Evolutionary conservation across 495 filamentous ascomycete species (phyloP).

Genomic region (Xylaria telfairii): DNA sequence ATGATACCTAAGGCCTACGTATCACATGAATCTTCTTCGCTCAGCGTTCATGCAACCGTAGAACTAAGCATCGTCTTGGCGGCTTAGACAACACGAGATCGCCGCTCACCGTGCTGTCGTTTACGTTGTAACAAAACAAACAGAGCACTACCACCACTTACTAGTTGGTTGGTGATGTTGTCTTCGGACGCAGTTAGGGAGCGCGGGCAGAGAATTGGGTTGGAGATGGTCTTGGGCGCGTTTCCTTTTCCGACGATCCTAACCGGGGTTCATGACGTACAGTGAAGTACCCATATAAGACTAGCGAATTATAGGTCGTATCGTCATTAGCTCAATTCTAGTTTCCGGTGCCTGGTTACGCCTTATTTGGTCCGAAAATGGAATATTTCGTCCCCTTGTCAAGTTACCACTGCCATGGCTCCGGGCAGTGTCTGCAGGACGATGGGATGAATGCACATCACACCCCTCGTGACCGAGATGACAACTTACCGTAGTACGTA

Average conservation of each 20-base stretch:
- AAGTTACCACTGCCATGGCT: constrained; percentile 27
- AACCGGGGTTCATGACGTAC: constrained; percentile 17
- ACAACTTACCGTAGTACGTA: constrained; percentile 4
- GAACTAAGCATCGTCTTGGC: not conserved
- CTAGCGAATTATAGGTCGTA: not conserved
- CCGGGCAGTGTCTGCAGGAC: constrained; percentile 24
- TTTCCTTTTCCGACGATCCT: constrained; percentile 20
- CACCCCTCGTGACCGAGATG: constrained; percentile 20
- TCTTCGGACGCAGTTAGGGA: not conserved
- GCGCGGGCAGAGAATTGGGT: not conserved
- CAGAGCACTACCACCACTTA: not conserved
- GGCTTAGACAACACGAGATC: not conserved
- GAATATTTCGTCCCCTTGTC: constrained; percentile 7
- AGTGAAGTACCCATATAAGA: not conserved
- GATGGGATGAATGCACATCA: constrained; percentile 7
- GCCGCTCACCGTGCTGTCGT: constrained; percentile 11
- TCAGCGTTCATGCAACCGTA: constrained; percentile 13
- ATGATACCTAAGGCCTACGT: not conserved
- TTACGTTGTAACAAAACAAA: not conserved
- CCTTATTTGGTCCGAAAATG: constrained; percentile 15
- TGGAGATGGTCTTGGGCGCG: not conserved
- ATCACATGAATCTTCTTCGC: constrained; percentile 15
- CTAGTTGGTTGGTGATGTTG: not conserved
- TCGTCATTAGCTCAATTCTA: not conserved
- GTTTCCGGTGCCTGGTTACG: not conserved